Evolutionary conservation across 1,284 basidiomycete genomes (phyloP), one percentile per base, ranked within the genome.

Genomic region (Leccinum pseudoinsigne): DNA sequence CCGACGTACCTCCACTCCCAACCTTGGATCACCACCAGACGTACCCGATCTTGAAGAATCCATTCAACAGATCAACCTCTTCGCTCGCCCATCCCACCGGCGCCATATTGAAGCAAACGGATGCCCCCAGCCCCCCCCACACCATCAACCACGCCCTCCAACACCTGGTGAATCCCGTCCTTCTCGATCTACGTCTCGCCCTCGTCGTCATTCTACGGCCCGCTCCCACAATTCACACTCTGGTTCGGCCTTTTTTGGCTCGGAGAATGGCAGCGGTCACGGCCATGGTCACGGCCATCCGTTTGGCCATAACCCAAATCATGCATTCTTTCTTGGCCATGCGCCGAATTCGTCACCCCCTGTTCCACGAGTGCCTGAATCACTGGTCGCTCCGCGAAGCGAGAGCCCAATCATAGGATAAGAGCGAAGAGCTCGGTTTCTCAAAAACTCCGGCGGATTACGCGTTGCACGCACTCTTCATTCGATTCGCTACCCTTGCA

Each of bases 381-480:
- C 79, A 16, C 84, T 86, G 70, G 81, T 82, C 3, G 77, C 68
- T 5, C 69, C 77, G 11, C 70, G 78, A 21, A 82, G 81, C 53
- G 88, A 90, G 51, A 82, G 83, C 3, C 81, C 82, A 3, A 75
- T 79, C 2, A 68, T 79, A 90, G 38, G 85, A 86, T 23, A 87
- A 90, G 67, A 87, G 86, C 66, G 81, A 88, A 51, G 65, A 69
- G 23, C 78, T 83, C 11, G 82, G 85, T 69, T 88, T 89, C 61
- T 88, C 88, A 2, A 88, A 87, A 69, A 93, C 90, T 11, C 94
- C 94, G 0, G 88, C 89, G 0, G 94, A 95, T 68, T 94, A 92
- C 69, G 94, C 94, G 1, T 77, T 96, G 38, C 90, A 94, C 71
- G 91, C 93, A 0, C 84, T 95, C 7, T 95, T 95, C 74, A 89